These are phyloP conservation scores for Auricularia cornea DNA, from an alignment of 768 basidiomycete species.

Conservation along the genomic window DNA sequence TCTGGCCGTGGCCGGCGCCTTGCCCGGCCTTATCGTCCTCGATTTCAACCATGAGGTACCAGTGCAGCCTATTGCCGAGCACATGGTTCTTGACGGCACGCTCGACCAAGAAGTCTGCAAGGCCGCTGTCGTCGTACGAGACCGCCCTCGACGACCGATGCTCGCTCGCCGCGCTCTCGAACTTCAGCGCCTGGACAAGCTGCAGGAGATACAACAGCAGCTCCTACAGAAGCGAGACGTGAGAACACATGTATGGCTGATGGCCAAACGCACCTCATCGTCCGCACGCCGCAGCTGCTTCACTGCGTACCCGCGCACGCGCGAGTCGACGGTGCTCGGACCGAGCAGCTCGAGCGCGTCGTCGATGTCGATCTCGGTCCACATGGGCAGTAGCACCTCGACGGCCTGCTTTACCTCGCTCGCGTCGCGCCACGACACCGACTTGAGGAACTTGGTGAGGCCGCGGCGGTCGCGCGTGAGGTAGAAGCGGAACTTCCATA, in stretches of 20 bases:
- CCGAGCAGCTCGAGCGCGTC: slow-evolving; percentile 94
- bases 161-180: slow-evolving; percentile 68
- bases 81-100: slow-evolving; percentile 77
- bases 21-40: slow-evolving; percentile 63
- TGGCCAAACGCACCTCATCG: slow-evolving; percentile 51
- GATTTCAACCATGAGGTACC: slow-evolving; percentile 97
- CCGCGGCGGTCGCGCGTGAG: slow-evolving; percentile 86
- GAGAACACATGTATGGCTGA: too few relatives aligned
- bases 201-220: slow-evolving; percentile 87
- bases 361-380: slow-evolving; percentile 96
- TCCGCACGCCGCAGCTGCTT: slow-evolving; percentile 84
- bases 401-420: slow-evolving; percentile 97
- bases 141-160: slow-evolving; percentile 60
- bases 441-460: slow-evolving; percentile 94
- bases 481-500: slow-evolving; percentile 99
- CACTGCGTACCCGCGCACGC: slow-evolving; percentile 92
- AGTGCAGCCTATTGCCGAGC: slow-evolving; percentile 86
- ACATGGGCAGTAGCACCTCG: slow-evolving; percentile 87
- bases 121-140: slow-evolving; percentile 84
- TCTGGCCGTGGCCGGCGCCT: slow-evolving; percentile 54
- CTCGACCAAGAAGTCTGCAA: slow-evolving; percentile 85
- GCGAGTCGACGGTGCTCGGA: slow-evolving; percentile 79
- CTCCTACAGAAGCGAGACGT: too few relatives aligned
- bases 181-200: slow-evolving; percentile 95
- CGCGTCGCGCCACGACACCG: slow-evolving; percentile 94